Base-by-base conservation (phyloP, 108 stramenopile species). In the Cyclotella kingstonii region DNA sequence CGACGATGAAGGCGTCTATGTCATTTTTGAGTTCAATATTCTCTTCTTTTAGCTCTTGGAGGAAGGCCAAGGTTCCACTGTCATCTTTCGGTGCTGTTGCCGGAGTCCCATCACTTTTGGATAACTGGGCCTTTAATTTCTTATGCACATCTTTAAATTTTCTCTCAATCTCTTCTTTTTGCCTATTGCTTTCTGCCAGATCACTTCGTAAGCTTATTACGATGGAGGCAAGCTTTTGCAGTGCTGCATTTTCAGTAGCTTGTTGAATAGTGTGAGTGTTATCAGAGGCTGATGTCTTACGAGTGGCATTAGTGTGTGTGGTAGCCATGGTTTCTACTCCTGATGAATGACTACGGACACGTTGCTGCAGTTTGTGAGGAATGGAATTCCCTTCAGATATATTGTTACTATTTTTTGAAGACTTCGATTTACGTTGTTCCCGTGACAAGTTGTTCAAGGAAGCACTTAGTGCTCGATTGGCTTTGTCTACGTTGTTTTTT, bases 221-320 rank as follows among this genome's bases (percentile, higher is more conserved):
- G 14, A 76, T 38, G 28, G 25, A 54, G 33, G 75, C 75, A 23
- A 76, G 54, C 47, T 68, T 54, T 39, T 76, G 75, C 75, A 68
- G 63, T 36, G 75, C 75, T 12, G 61, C 62, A 23, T 50, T 40
- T 56, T 76, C 66, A 0, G 60, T 43, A 17, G 33, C 22, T 5
- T 18, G 21, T 8, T 27, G 57, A 34, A 35, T 50, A 14, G 36
- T 26, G 38, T 17, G 3, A 21, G 62, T 56, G 9, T 39, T 39
- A 5, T 41, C 55, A 3, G 55, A 41, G 5, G 39, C 43, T n/a
- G 38, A 4, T 10, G 39, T 39, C 6, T 33, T 35, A 4, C 25
- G 7, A 6, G 47, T 48, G 47, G 47, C 47, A 25, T 4, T 5
- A 27, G 47, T 44, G 43, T 5, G 5, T 27, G 7, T 48, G 47